These are phyloP conservation scores for Metschnikowia aberdeeniae DNA, from an alignment of 805 yeast genomes.

Conservation along the genomic window DNA sequence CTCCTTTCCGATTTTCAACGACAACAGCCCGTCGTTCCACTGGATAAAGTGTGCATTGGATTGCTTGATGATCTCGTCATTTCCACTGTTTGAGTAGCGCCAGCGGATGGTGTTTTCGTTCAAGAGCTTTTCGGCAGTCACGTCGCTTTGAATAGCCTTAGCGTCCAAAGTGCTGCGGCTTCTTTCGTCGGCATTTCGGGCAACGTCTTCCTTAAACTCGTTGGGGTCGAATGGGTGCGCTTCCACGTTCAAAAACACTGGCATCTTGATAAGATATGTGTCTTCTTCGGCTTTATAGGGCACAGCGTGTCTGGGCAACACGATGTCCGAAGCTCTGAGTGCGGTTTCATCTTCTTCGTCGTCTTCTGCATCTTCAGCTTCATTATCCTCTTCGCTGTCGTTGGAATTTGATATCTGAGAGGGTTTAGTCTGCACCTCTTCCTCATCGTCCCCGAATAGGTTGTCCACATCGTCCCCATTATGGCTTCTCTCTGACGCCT, in stretches of 20 bases:
- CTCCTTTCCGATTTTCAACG: conserved; percentile 84
- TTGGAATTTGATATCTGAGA: conserved; percentile 10
- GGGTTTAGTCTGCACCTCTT: conserved; percentile 13
- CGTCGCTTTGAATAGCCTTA: conserved; percentile 43
- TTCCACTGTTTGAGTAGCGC: conserved; percentile 79
- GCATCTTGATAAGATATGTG: conserved; percentile 58
- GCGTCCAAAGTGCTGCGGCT: conserved; percentile 27
- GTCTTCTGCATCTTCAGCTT: conserved; percentile 24
- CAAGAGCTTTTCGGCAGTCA: conserved; percentile 56
- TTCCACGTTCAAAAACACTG: conserved; percentile 77
- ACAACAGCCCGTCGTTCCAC: conserved; percentile 91
- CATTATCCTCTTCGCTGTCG: conserved; percentile 23
- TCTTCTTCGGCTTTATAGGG: conserved; percentile 32
- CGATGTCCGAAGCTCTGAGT: conserved; percentile 33
- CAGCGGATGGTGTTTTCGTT: conserved; percentile 89
- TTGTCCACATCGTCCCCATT: conserved; percentile 29
- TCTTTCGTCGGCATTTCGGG: conserved; percentile 32
- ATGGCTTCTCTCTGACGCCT: conserved; percentile 15
- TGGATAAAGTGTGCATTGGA: conserved; percentile 85
- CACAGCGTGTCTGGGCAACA: conserved; percentile 49
- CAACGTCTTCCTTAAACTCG: conserved; percentile 51
- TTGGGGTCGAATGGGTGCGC: conserved; percentile 82
- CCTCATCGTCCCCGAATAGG: conserved; percentile 33
- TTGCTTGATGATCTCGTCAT: conserved; percentile 72
- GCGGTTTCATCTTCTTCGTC: conserved; percentile 32